A percentile compares a stretch with the other conserved stretches of the same genome.
Evolutionary conservation across 495 filamentous ascomycete species (phyloP).

Genomic region (Annulohypoxylon bovei): DNA sequence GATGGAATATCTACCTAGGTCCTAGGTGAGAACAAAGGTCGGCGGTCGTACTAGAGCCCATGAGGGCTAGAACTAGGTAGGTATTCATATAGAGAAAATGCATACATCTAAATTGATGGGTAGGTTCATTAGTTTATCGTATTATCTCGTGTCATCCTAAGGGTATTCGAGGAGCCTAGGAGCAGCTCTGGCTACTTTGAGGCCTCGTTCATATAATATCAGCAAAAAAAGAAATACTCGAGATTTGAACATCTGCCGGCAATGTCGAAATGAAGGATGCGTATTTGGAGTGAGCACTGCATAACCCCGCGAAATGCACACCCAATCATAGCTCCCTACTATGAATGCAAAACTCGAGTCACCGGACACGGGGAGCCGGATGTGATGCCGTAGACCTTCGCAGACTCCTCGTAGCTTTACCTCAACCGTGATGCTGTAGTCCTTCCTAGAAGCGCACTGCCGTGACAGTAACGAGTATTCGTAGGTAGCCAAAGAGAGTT

Average conservation of each 20-base stretch:
- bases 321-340: not conserved
- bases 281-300: not conserved
- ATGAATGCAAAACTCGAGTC: not conserved
- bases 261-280: slow-evolving; percentile 1
- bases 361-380: not conserved
- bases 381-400: not conserved
- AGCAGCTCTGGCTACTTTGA: not conserved
- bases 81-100: not conserved
- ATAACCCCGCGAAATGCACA: not conserved
- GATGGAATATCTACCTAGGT: slow-evolving; percentile 13
- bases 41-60: not conserved
- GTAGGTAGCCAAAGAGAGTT: too few species aligned
- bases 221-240: not conserved
- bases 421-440: not conserved
- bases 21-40: not conserved
- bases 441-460: not conserved
- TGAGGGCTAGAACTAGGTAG: not conserved
- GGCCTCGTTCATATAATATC: not conserved
- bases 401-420: not conserved
- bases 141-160: not conserved
- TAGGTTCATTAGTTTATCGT: not conserved
- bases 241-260: not conserved
- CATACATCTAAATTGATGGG: not conserved
- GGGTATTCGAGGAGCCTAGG: not conserved
- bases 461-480: not conserved